Evolutionary conservation across 306 rosid genomes (phyloP).

Genomic region (Adenanthera pavonina): DNA sequence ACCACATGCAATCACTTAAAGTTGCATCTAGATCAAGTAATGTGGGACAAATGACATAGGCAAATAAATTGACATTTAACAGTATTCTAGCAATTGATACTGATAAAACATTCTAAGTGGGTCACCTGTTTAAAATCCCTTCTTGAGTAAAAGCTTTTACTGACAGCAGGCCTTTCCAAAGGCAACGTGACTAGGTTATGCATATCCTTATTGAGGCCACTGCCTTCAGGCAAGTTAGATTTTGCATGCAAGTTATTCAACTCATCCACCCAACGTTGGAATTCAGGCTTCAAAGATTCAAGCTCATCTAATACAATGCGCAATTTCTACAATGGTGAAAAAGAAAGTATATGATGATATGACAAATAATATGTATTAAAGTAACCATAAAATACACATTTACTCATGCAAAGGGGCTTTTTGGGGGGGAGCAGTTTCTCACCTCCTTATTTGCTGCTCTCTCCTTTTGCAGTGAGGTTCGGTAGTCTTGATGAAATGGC

Average conservation of each 20-base stretch:
- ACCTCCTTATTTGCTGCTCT: slow-evolving; percentile 68
- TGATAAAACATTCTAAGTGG: background rate
- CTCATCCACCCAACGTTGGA: slow-evolving; percentile 50
- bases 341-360: slow-evolving; percentile 33
- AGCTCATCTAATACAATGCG: slow-evolving; percentile 71
- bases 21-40: slow-evolving; percentile 22
- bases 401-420: slow-evolving; percentile 6
- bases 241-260: slow-evolving; percentile 54
- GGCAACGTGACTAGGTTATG: slow-evolving; percentile 47
- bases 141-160: slow-evolving; percentile 47
- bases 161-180: slow-evolving; percentile 61
- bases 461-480: slow-evolving; percentile 58
- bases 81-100: slow-evolving; percentile 18
- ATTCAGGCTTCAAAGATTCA: slow-evolving; percentile 80
- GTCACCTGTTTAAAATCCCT: slow-evolving; percentile 62
- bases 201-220: slow-evolving; percentile 46
- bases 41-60: background rate
- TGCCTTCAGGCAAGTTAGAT: slow-evolving; percentile 51
- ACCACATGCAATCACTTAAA: slow-evolving; percentile 23
- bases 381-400: background rate
- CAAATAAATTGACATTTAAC: slow-evolving; percentile 17
- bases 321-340: slow-evolving; percentile 58
- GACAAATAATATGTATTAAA: background rate
- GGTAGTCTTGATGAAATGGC: slow-evolving; percentile 88
- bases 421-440: slow-evolving; percentile 31